Percentiles rank a stretch among this genome's conserved stretches.
Conservation (phyloP, 345 rosid species). For the Conringia planisiliqua region DNA sequence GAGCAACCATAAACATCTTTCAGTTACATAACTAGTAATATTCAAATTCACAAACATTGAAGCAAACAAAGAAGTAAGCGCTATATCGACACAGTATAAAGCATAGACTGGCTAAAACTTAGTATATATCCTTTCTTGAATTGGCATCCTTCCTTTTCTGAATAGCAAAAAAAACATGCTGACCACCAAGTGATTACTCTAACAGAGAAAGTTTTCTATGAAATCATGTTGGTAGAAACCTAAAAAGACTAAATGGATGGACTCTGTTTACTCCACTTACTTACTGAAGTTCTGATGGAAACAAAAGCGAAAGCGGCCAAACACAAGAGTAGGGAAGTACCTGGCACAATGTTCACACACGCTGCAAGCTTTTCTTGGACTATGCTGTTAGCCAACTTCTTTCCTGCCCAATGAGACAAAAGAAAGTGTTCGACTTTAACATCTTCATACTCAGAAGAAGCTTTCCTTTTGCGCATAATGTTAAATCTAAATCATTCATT, state of each 20-base stretch:
- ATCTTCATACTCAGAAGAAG: neutral
- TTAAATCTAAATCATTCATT: neutral
- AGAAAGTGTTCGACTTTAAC: neutral
- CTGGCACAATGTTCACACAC: constrained; percentile 87
- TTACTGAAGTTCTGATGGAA: neutral
- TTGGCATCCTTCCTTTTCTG: neutral
- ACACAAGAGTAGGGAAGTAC: constrained; percentile 33
- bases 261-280: neutral
- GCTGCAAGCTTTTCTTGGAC: constrained; percentile 87
- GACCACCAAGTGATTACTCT: neutral
- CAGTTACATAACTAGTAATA: neutral
- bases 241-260: neutral
- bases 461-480: neutral
- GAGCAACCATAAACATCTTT: neutral
- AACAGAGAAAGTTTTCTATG: neutral
- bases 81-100: neutral
- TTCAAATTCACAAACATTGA: neutral
- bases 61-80: neutral
- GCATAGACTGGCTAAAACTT: neutral
- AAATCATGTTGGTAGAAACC: neutral
- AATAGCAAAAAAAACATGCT: neutral
- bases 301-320: neutral
- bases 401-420: constrained; percentile 44
- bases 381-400: constrained; percentile 83
- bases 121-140: neutral